Evolutionary conservation across 139 green algal species (phyloP).

Genomic region (Limnomonas spitsbergensis): DNA sequence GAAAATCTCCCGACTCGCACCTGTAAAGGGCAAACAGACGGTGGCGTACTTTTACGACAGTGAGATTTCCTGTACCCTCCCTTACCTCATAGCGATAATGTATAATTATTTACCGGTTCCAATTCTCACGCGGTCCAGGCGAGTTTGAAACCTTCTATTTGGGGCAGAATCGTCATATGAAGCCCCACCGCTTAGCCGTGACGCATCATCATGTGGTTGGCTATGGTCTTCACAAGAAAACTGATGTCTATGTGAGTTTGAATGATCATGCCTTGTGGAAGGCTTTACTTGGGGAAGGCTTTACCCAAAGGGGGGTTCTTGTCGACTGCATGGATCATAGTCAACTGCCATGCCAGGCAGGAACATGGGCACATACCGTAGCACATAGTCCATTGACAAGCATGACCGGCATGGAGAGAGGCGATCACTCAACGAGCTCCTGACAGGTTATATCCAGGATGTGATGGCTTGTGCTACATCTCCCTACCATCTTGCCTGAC

Average conservation of each 20-base stretch:
- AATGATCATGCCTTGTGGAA: neutral
- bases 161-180: constrained; percentile 96
- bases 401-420: neutral
- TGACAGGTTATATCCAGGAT: too few species aligned
- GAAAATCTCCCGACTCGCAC: neutral
- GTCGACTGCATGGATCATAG: neutral
- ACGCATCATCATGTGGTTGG: constrained; percentile 89
- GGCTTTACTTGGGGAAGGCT: neutral
- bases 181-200: constrained; percentile 93
- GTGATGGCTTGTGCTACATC: neutral
- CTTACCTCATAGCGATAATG: neutral
- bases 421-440: neutral
- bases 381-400: too few species aligned
- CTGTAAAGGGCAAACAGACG: neutral
- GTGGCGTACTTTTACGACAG: constrained; percentile 19
- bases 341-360: neutral
- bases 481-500: neutral
- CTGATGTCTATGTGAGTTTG: constrained; percentile 83
- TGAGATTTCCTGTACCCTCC: neutral
- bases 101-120: neutral
- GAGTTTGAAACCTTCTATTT: constrained; percentile 89
- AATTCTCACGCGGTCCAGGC: neutral
- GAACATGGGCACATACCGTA: neutral
- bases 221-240: constrained; percentile 90
- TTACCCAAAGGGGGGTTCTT: neutral